Percentiles rank a stretch among this genome's conserved stretches.
Conservation (phyloP, 345 rosid genomes). For the Boechera retrofracta region DNA sequence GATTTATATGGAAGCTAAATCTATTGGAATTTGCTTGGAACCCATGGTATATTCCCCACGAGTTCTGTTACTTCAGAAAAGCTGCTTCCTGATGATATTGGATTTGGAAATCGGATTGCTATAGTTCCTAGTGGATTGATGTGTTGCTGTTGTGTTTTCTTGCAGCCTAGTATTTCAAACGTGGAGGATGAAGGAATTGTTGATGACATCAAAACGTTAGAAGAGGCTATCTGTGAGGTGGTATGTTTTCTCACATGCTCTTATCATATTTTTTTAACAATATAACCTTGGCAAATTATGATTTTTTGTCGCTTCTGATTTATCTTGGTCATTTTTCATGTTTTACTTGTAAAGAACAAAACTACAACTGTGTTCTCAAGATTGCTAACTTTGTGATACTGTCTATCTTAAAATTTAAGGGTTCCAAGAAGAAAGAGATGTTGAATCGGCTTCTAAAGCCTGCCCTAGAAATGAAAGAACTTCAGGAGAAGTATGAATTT, state of each 20-base stretch:
- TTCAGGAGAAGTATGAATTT: constrained; percentile 68
- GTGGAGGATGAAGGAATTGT: constrained; percentile 67
- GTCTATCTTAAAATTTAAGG: constrained; percentile 51
- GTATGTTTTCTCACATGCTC: constrained; percentile 53
- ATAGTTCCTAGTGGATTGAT: constrained; percentile 18
- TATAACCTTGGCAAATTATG: neutral
- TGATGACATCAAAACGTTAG: constrained; percentile 63
- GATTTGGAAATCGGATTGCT: constrained; percentile 3
- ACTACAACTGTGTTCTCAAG: constrained; percentile 2
- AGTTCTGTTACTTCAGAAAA: constrained; percentile 20
- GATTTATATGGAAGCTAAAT: constrained; percentile 77
- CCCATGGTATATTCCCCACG: constrained; percentile 60
- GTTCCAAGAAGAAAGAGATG: constrained; percentile 69
- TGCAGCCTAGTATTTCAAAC: constrained; percentile 59
- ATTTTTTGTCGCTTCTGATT: constrained; percentile 9
- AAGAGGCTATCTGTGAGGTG: constrained; percentile 68
- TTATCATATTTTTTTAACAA: neutral
- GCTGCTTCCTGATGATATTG: constrained; percentile 24
- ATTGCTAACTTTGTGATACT: constrained; percentile 37
- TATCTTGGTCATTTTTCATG: constrained; percentile 12
- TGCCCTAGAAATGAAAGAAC: constrained; percentile 64
- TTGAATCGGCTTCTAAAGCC: constrained; percentile 65
- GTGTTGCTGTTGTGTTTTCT: constrained; percentile 22
- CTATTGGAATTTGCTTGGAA: constrained; percentile 83
- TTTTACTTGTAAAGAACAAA: neutral